Percentiles rank a stretch among this genome's conserved stretches.
Evolutionary conservation across 192 early-diverging fungal species (phyloP).

Genomic region (Phycomyces nitens): DNA sequence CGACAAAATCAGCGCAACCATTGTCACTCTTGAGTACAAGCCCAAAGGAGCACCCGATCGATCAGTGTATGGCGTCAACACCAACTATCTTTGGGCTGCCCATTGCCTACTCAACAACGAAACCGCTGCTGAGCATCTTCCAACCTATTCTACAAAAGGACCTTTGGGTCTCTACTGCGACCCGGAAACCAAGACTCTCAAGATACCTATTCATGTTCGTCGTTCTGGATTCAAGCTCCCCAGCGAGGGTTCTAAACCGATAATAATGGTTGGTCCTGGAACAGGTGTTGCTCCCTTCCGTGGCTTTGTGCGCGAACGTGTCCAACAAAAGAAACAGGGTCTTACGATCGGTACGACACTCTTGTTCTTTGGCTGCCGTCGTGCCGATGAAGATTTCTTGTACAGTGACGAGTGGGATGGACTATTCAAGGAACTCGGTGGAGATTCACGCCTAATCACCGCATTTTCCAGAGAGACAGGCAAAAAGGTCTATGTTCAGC

Average conservation of each 20-base stretch:
- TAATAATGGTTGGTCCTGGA: conserved; percentile 97
- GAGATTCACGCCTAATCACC: conserved; percentile 67
- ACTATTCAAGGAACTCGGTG: conserved; percentile 56
- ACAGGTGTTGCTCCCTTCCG: conserved; percentile 98
- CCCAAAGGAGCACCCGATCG: conserved; percentile 45
- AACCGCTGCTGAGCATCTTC: not conserved
- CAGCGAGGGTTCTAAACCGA: conserved; percentile 61
- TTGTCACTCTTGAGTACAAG: conserved; percentile 82
- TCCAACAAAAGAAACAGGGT: conserved; percentile 50
- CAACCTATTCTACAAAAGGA: conserved; percentile 33
- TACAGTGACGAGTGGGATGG: conserved; percentile 78
- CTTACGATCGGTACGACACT: conserved; percentile 72
- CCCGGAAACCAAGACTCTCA: conserved; percentile 22
- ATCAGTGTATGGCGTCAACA: conserved; percentile 78
- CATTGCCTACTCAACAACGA: conserved; percentile 27
- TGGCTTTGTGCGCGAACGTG: conserved; percentile 90
- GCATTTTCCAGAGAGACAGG: conserved; percentile 82
- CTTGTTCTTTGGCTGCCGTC: conserved; percentile 93
- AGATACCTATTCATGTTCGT: conserved; percentile 86
- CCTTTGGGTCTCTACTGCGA: conserved; percentile 28
- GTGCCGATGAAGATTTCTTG: conserved; percentile 78
- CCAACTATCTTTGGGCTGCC: conserved; percentile 79
- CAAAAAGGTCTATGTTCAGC: conserved; percentile 93
- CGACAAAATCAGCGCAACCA: conserved; percentile 74
- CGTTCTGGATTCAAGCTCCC: conserved; percentile 88